A percentile compares a stretch with the other conserved stretches of the same genome.
Evolutionary conservation across 495 filamentous ascomycete species (phyloP).

Genomic region (Hapsidospora chrysogenum): DNA sequence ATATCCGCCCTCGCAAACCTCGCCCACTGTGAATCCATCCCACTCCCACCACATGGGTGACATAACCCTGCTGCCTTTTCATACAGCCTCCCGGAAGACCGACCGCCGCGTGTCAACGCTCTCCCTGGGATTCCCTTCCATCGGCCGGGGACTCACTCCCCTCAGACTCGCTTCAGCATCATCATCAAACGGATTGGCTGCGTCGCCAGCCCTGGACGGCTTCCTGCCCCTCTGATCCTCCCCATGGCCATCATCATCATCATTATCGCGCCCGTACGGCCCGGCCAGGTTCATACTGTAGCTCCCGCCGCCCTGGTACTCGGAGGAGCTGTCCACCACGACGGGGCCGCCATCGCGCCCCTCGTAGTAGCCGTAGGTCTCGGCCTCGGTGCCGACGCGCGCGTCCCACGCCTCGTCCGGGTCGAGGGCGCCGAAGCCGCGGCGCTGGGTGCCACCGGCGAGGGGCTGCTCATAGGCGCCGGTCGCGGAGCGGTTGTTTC

Average conservation of each 20-base stretch:
- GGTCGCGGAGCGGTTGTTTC: conserved; percentile 35
- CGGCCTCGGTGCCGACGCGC: conserved; percentile 43
- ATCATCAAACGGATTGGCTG: conserved; percentile 41
- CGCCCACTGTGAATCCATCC: too few species aligned
- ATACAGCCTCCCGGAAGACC: conserved; percentile 35
- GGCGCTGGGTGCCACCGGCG: conserved; percentile 12
- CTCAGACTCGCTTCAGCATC: conserved; percentile 36
- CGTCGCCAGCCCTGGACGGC: conserved; percentile 1
- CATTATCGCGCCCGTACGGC: neutral
- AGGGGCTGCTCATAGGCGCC: conserved; percentile 46
- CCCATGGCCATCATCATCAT: conserved; percentile 15
- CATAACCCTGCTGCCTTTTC: conserved; percentile 4
- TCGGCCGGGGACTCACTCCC: conserved; percentile 39
- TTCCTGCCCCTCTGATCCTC: conserved; percentile 6
- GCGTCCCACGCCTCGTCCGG: conserved; percentile 63
- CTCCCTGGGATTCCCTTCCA: conserved; percentile 15
- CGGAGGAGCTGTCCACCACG: conserved; percentile 14
- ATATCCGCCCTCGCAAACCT: too few species aligned
- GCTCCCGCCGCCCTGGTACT: conserved; percentile 17
- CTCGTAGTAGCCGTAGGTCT: conserved; percentile 42
- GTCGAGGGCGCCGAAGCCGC: conserved; percentile 38
- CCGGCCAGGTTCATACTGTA: conserved; percentile 30
- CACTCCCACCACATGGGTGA: neutral
- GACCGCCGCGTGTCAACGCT: conserved; percentile 29
- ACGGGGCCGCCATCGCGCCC: too few species aligned